These are phyloP conservation scores for Tulasnella calospora DNA, from an alignment of 768 basidiomycete genomes.

Conservation along the genomic window DNA sequence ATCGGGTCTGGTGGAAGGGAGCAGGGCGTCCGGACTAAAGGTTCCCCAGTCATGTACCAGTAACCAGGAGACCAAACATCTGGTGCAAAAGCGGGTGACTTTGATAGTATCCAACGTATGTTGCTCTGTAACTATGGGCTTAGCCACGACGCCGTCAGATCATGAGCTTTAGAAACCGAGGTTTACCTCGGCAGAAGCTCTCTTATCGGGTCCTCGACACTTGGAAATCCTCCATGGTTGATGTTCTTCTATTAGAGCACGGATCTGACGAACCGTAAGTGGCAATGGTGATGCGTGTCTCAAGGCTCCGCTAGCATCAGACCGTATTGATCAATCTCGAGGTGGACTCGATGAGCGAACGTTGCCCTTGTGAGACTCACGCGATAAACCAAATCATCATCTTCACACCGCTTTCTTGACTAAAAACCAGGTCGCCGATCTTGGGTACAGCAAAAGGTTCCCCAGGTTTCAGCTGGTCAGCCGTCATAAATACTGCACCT, in stretches of 20 bases:
- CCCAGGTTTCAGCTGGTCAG: background rate
- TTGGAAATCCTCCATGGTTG: background rate
- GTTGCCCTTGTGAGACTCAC: background rate
- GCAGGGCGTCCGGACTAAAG: background rate
- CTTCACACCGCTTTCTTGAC: background rate
- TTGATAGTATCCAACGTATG: background rate
- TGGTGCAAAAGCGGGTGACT: background rate
- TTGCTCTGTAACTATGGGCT: background rate
- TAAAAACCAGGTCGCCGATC: background rate
- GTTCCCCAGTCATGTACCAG: background rate
- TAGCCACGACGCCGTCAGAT: background rate
- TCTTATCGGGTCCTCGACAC: background rate
- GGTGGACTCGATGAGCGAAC: background rate
- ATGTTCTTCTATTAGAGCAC: background rate
- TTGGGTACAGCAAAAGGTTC: background rate
- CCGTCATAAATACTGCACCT: too few relatives aligned
- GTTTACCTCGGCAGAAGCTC: background rate
- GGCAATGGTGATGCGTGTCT: background rate
- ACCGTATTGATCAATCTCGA: background rate
- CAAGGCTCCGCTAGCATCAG: background rate
- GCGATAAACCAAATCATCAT: background rate
- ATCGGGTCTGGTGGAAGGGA: background rate
- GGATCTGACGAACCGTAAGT: background rate
- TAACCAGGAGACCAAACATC: background rate
- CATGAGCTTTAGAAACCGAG: background rate